Conservation (phyloP, 2,329 filamentous ascomycete genomes). For the Fonsecaea pedrosoi region DNA sequence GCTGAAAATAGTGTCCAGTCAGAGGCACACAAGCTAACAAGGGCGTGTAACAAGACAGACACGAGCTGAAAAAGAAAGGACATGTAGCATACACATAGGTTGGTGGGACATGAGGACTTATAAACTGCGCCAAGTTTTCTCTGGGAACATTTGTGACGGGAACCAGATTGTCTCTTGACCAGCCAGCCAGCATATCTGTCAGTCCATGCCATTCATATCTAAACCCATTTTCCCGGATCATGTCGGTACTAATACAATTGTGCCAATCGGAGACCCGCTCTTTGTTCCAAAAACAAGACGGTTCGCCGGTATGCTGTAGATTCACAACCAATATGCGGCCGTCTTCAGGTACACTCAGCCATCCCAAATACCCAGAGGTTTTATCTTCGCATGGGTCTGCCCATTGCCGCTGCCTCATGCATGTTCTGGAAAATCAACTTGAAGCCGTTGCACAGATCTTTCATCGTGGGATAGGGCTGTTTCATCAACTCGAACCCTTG, state of each 20-base stretch:
- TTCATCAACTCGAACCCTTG: slow-evolving; percentile 91
- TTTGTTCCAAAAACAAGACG: background rate
- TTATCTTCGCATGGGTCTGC: slow-evolving; percentile 25
- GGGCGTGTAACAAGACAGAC: background rate
- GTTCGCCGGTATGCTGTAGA: background rate
- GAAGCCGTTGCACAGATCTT: slow-evolving; percentile 94
- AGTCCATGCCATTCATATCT: background rate
- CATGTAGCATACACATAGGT: no score
- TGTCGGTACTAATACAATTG: slow-evolving; percentile 15
- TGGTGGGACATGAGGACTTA: no score
- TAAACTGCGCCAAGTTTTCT: background rate
- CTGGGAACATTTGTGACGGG: background rate
- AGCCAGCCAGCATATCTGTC: background rate
- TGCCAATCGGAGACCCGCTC: background rate
- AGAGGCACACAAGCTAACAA: background rate
- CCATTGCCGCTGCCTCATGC: slow-evolving; percentile 40
- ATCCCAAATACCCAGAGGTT: background rate
- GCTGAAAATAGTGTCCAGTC: background rate
- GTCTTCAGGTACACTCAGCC: background rate
- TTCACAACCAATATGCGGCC: background rate
- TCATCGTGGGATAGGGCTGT: slow-evolving; percentile 91
- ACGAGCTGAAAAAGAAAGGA: background rate
- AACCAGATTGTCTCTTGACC: background rate
- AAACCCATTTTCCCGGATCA: background rate
- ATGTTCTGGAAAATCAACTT: slow-evolving; percentile 80